Evolutionary conservation across 371 early-diverging fungal genomes (phyloP).

Genomic region (Rhizopus microsporus): DNA sequence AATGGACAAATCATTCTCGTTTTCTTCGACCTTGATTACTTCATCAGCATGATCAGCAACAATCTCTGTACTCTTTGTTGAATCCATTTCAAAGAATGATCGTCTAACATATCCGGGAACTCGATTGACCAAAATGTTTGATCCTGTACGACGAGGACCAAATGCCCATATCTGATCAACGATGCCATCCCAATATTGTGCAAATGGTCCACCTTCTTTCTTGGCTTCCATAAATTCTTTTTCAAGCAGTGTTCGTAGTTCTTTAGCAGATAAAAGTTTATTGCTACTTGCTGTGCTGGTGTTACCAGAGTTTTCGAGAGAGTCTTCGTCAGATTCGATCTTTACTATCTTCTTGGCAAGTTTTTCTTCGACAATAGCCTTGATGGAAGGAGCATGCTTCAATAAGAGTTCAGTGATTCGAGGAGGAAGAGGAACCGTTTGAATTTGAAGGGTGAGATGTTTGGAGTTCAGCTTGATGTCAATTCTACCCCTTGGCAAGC

Average conservation of each 20-base stretch:
- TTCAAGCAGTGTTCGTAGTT: conserved; percentile 39
- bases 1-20: conserved; percentile 36
- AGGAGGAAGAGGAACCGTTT: conserved; percentile 81
- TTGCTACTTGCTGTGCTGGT: conserved; percentile 11
- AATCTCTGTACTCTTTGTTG: conserved; percentile 13
- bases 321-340: conserved; percentile 23
- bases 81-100: conserved; percentile 44
- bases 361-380: conserved; percentile 57
- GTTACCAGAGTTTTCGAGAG: conserved; percentile 13
- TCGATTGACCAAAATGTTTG: conserved; percentile 85
- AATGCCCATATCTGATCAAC: conserved; percentile 70
- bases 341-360: conserved; percentile 28
- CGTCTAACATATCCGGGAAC: conserved; percentile 58
- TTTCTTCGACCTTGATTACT: conserved; percentile 35
- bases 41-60: conserved; percentile 36
- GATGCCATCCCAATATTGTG: conserved; percentile 47
- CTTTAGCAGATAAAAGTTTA: conserved; percentile 27
- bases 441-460: conserved; percentile 69
- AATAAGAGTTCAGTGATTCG: conserved; percentile 65
- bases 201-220: conserved; percentile 48
- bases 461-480: conserved; percentile 64
- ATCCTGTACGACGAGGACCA: conserved; percentile 85
- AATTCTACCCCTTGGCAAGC: conserved; percentile 63
- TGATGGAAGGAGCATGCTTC: conserved; percentile 63
- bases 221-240: conserved; percentile 50